Conservation (phyloP, 78 protist species). For the Bodo saltans region DNA sequence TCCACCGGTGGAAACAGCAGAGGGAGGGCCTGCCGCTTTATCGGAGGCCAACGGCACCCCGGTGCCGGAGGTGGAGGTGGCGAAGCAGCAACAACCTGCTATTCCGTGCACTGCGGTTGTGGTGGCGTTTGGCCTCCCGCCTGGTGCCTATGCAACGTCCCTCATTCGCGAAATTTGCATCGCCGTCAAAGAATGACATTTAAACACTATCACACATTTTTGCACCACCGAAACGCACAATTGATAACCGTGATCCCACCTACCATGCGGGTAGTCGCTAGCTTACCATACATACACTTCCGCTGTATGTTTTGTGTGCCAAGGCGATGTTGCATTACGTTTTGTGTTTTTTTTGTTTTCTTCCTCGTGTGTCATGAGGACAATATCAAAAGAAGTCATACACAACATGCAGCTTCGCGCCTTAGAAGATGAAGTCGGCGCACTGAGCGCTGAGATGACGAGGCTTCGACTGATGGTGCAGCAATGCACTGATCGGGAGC, state of each 20-base stretch:
- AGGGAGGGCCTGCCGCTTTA: background rate
- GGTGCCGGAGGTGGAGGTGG: background rate
- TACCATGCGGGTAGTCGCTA: too few relatives aligned
- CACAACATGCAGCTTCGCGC: background rate
- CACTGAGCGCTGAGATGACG: background rate
- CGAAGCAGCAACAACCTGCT: background rate
- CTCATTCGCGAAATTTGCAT: constrained; percentile 55
- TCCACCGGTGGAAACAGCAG: background rate
- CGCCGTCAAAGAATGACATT: background rate
- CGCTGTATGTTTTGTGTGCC: too few relatives aligned
- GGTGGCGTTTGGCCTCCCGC: constrained; percentile 55
- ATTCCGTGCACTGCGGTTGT: constrained; percentile 39
- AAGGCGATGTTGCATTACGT: too few relatives aligned
- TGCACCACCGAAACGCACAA: too few relatives aligned
- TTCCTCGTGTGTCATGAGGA: too few relatives aligned
- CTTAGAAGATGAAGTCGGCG: background rate
- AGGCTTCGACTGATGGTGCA: background rate
- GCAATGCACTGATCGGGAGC: background rate
- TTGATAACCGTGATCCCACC: too few relatives aligned
- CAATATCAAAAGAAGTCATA: too few relatives aligned
- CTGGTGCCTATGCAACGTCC: constrained; percentile 77
- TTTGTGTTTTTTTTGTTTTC: too few relatives aligned
- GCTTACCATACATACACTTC: too few relatives aligned
- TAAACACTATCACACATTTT: too few relatives aligned
- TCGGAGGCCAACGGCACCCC: background rate